Base-by-base conservation (phyloP, 306 rosid species). In the Ceratonia siliqua region DNA sequence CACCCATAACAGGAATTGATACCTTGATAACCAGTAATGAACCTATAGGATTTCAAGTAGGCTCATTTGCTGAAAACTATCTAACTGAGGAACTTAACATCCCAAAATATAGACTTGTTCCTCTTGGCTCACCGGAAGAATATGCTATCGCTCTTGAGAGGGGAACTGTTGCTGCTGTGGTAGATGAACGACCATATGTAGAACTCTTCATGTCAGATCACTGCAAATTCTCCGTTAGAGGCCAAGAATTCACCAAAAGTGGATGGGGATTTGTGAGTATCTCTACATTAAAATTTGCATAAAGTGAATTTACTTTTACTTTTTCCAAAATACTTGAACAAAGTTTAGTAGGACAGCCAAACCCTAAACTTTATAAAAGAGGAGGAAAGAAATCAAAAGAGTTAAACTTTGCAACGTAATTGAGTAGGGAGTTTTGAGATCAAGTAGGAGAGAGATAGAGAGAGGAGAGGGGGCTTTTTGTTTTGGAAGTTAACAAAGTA, bases 221-320 rank as follows among this genome's bases (percentile, higher is more conserved):
- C 39, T 92, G 97, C 62, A 79, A 86, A 25, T 92, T 86, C 83
- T 87, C 96, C 55, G 82, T 92, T 46, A 83, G 91, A 27, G 97
- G 97, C 77, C 96, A 83, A 76, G 90, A 92, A 58, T 92, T 92
- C 91, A 89, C 97, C 82, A 92, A 85, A 88, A 72, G 86, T 21
- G 93, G 91, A 6, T 92, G 97, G 97, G 96, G 97, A 77, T 91
- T 89, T 87, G 97, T 92, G 85, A 92, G 97, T 89, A 67, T 56
- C 57, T 65, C 33, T 53, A 53, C 63, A 18, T 53, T 57, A 0
- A 6, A 30, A 28, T 10, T 62, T 49, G 9, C 46, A 48, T 41
- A 18, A 11, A 36, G 30, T 41, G 12, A 8, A 30, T 32, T 59
- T 32, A 5, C 43, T 8, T 5, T 17, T 27, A 21, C 24, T 59